Conservation (phyloP, 2,329 filamentous ascomycete genomes). For the Cucurbitaria berberidis region DNA sequence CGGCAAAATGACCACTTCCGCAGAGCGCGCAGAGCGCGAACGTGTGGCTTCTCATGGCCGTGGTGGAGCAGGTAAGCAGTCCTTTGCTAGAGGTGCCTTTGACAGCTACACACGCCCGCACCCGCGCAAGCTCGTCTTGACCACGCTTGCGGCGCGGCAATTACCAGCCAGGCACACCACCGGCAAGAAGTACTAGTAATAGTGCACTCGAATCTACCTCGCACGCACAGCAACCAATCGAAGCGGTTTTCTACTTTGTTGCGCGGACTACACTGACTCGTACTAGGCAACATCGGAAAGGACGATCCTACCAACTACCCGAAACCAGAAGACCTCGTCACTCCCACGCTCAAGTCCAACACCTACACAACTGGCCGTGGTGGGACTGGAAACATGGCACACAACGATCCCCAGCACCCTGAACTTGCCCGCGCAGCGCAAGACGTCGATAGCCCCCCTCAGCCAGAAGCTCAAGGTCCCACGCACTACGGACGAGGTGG, state of each 20-base stretch:
- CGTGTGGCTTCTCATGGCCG: constrained; percentile 69
- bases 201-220: too few relatives aligned
- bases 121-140: not conserved
- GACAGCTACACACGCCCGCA: not conserved
- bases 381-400: constrained; percentile 87
- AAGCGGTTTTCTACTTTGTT: not conserved
- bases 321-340: constrained; percentile 69
- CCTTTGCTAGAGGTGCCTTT: not conserved
- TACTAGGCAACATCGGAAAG: constrained; percentile 56
- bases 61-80: constrained; percentile 69
- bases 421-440: constrained; percentile 77
- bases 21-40: constrained; percentile 26
- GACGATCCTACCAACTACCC: constrained; percentile 43
- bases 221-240: too few relatives aligned
- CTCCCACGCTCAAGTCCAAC: constrained; percentile 81
- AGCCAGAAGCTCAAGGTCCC: constrained; percentile 62
- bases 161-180: too few relatives aligned
- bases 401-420: constrained; percentile 69
- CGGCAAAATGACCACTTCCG: constrained; percentile 27
- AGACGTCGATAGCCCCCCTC: constrained; percentile 70
- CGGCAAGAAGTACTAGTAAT: too few relatives aligned
- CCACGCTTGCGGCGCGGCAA: not conserved
- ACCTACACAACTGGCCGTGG: constrained; percentile 89
- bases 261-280: not conserved
- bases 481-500: constrained; percentile 76